Base-by-base conservation (phyloP, 441 rosid species). In the Syzygium syzygioides region DNA sequence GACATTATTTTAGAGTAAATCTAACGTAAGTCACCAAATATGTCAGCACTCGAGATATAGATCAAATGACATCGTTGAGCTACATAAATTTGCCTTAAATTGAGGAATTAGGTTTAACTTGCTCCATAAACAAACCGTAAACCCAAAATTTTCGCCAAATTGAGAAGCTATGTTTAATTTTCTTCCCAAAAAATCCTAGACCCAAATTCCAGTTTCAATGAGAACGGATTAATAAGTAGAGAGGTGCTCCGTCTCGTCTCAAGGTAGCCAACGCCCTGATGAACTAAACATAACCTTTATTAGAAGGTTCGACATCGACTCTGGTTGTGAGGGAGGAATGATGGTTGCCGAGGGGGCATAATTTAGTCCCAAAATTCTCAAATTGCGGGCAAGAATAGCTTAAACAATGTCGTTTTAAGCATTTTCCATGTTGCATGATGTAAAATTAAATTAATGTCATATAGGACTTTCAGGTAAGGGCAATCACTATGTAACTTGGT, bases 191-290 rank as follows among this genome's bases (percentile, higher is more conserved):
- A 60, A n/a, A 62, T 14, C 68, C 2, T 62, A 62, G 34, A 7
- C 68, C 34, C 68, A n/a, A 62, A n/a, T 62, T 62, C 9, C 2
- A 28, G 1, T 62, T 62, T 62, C 68, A 62, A 62, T 9, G n/a
- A n/a, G 19, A n/a, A n/a, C 4, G 0, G 4, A n/a, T 62, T 62
- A n/a, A 28, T 14, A 0, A 30, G 15, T n/a, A 62, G 30, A 0
- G 34, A 62, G 68, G 68, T 4, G 34, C 34, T 41, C 4, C 18
- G 2, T 62, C 68, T 62, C 68, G 7, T 62, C 30, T 17, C 68
- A 62, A 12, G 68, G n/a, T 9, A 28, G 30, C 34, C 34, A 62
- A 62, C 18, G 34, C 7, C 9, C 6, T 14, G 18, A 28, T 62
- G 34, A 62, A 62, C 15, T 62, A 34, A 62, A 62, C 68, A n/a